Conservation (phyloP, 129 eudicot species). For the Kitagawia praeruptora region DNA sequence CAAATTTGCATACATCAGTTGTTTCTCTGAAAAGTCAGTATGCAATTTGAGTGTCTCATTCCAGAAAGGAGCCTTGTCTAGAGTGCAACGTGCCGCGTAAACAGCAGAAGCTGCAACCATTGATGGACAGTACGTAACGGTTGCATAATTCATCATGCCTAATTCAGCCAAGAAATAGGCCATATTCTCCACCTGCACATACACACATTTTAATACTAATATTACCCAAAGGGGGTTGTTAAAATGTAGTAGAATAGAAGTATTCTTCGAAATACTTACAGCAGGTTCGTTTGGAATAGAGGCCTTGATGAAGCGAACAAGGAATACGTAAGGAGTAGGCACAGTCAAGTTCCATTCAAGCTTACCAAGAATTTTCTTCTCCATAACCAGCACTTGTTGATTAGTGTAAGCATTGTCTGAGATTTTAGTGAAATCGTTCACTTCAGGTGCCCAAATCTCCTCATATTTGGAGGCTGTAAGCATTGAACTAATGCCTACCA, state of each 20-base stretch:
- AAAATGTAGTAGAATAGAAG: no score
- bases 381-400: slow-evolving; percentile 61
- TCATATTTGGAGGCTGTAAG: slow-evolving; percentile 87
- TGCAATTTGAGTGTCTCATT: slow-evolving; percentile 39
- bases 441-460: slow-evolving; percentile 97
- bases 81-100: slow-evolving; percentile 40
- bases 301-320: slow-evolving; percentile 75
- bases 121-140: slow-evolving; percentile 32
- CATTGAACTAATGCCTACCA: slow-evolving; percentile 82
- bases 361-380: slow-evolving; percentile 54
- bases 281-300: slow-evolving; percentile 18
- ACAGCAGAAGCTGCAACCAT: slow-evolving; percentile 62
- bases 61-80: slow-evolving; percentile 36
- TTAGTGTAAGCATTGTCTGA: slow-evolving; percentile 62
- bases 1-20: slow-evolving; percentile 22
- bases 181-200: slow-evolving; percentile 27
- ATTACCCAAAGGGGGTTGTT: no score
- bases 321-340: slow-evolving; percentile 86
- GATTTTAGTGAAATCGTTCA: slow-evolving; percentile 61
- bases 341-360: slow-evolving; percentile 78
- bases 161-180: slow-evolving; percentile 45
- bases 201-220: background rate
- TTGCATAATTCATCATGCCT: slow-evolving; percentile 46
- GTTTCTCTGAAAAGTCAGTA: slow-evolving; percentile 45
- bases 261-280: slow-evolving; percentile 10